phyloP scores from a whole-genome alignment of 306 rosid genomes.

The Nissolia schottii region DNA sequence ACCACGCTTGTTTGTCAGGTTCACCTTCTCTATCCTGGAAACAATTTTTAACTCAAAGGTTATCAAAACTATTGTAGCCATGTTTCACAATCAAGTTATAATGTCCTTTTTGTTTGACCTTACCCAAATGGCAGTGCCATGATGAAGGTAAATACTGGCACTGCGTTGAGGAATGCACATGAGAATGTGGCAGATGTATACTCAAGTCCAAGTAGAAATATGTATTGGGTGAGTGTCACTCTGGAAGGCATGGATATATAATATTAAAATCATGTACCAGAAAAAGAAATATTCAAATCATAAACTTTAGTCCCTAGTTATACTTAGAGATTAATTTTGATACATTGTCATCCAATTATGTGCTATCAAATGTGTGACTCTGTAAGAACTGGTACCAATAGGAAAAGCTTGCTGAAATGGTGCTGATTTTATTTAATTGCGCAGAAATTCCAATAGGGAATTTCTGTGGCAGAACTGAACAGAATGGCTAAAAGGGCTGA shows the following conservation, averaged over 20 bases:
- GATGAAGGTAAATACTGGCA: constrained; percentile 75
- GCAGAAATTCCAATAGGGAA: no score
- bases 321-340: no score
- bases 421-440: no score
- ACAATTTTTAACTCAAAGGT: background rate
- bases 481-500: no score
- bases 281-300: background rate
- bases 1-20: constrained; percentile 53
- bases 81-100: background rate
- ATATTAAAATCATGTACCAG: background rate
- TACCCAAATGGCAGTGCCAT: constrained; percentile 80
- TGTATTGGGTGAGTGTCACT: constrained; percentile 56
- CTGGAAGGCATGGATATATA: constrained; percentile 39
- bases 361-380: no score
- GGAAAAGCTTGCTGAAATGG: no score
- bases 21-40: constrained; percentile 70
- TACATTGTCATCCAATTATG: no score
- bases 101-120: constrained; percentile 2
- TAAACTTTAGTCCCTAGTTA: background rate
- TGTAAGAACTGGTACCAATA: no score
- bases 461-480: no score
- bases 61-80: background rate
- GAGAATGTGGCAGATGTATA: constrained; percentile 74
- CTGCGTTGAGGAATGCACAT: constrained; percentile 87
- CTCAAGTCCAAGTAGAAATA: constrained; percentile 71